These are phyloP conservation scores for Naganishia antarctica DNA, from an alignment of 768 basidiomycete species.

Conservation along the genomic window DNA sequence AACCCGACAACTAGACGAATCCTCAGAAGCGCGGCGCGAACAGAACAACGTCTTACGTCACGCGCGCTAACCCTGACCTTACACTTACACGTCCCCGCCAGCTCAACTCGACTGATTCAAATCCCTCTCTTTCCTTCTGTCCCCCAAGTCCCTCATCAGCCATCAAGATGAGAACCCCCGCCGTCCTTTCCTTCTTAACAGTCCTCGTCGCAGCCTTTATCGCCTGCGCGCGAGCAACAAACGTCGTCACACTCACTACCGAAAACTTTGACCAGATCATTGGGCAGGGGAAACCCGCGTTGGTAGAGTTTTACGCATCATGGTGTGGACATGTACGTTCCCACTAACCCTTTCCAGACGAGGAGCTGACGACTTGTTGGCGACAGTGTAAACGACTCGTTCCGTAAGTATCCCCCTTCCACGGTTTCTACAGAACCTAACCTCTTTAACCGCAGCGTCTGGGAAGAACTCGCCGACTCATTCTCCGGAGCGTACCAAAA, in stretches of 20 bases:
- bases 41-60: too few species aligned
- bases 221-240: slow-evolving; percentile 60
- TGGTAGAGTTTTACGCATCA: slow-evolving; percentile 19
- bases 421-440: background rate
- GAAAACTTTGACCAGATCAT: slow-evolving; percentile 66
- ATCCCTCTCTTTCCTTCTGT: too few species aligned
- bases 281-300: slow-evolving; percentile 22
- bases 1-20: too few species aligned
- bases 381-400: slow-evolving; percentile 63
- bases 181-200: slow-evolving; percentile 8
- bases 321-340: slow-evolving; percentile 21
- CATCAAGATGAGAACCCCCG: slow-evolving; percentile 6
- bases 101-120: too few species aligned
- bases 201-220: slow-evolving; percentile 57
- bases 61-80: too few species aligned
- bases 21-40: too few species aligned
- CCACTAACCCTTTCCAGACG: background rate
- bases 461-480: slow-evolving; percentile 85
- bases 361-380: background rate
- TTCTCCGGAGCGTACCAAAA: slow-evolving; percentile 55
- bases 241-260: slow-evolving; percentile 73
- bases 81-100: too few species aligned
- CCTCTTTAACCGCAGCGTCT: slow-evolving; percentile 52
- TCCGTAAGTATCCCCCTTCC: slow-evolving; percentile 60
- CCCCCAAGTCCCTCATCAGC: background rate